A percentile compares a stretch with the other conserved stretches of the same genome.
Conservation (phyloP, 768 basidiomycete genomes). For the Suillus brevipes region DNA sequence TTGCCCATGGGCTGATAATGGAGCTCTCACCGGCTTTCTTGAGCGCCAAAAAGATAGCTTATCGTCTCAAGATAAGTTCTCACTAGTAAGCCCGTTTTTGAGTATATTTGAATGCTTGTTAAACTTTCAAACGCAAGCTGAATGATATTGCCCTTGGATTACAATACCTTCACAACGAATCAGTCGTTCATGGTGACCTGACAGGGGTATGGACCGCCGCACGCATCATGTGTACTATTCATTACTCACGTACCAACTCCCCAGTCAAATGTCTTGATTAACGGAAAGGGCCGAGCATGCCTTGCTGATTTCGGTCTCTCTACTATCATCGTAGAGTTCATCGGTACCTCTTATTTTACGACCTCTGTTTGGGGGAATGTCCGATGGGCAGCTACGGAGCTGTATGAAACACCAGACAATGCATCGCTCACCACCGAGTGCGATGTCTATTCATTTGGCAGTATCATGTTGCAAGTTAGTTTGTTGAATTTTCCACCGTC, state of each 20-base stretch:
- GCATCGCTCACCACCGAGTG: slow-evolving; percentile 24
- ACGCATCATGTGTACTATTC: not conserved
- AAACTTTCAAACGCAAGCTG: not conserved
- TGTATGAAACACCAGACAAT: not conserved
- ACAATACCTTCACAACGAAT: slow-evolving; percentile 4
- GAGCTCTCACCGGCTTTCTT: slow-evolving; percentile 17
- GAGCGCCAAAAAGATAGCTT: slow-evolving; percentile 8
- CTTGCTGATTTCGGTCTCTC: slow-evolving; percentile 51
- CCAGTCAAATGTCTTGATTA: slow-evolving; percentile 46
- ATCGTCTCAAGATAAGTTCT: slow-evolving; percentile 12
- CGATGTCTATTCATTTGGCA: slow-evolving; percentile 46
- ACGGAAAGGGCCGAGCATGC: slow-evolving; percentile 39
- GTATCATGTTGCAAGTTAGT: slow-evolving; percentile 14
- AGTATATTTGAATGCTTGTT: not conserved
- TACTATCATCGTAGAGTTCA: slow-evolving; percentile 21
- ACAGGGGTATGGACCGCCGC: not conserved
- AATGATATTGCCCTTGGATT: not conserved
- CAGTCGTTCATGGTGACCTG: slow-evolving; percentile 9
- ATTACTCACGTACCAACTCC: not conserved
- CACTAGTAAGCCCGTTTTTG: slow-evolving; percentile 14
- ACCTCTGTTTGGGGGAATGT: slow-evolving; percentile 39
- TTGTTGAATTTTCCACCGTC: not conserved
- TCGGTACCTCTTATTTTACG: slow-evolving; percentile 30
- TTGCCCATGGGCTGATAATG: slow-evolving; percentile 22
- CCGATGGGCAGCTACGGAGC: slow-evolving; percentile 46